phyloP scores from a whole-genome alignment of 2,329 filamentous ascomycete genomes.

The Nemania sp. region DNA sequence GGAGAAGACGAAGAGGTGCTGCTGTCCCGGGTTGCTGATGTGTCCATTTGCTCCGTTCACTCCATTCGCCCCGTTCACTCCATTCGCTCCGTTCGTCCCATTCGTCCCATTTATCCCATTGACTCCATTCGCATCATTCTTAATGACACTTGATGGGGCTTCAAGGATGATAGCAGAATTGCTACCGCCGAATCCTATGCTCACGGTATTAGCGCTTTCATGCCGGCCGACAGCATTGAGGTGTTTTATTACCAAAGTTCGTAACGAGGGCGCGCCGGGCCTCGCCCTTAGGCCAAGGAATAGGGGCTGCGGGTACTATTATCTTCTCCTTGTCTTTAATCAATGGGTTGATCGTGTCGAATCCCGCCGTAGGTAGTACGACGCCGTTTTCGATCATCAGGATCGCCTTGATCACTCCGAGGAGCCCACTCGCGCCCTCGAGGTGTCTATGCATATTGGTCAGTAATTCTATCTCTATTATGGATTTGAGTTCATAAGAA shows the following conservation, averaged over 20 bases:
- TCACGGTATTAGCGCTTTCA: not conserved
- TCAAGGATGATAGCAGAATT: slow-evolving; percentile 33
- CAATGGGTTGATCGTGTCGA: slow-evolving; percentile 32
- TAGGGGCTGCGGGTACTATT: slow-evolving; percentile 6
- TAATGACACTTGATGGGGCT: not conserved
- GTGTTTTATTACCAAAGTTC: slow-evolving; percentile 26
- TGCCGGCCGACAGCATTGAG: slow-evolving; percentile 17
- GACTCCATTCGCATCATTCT: not conserved
- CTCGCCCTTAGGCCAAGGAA: slow-evolving; percentile 32
- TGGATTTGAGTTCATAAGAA: no score
- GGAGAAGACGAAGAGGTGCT: slow-evolving; percentile 24
- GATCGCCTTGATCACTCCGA: slow-evolving; percentile 37
- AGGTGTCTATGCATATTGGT: slow-evolving; percentile 25
- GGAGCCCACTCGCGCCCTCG: slow-evolving; percentile 35
- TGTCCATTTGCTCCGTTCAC: not conserved
- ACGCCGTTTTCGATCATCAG: slow-evolving; percentile 34
- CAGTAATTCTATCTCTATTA: not conserved
- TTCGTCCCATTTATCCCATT: not conserved
- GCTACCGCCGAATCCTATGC: slow-evolving; percentile 32
- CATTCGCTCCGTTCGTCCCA: not conserved
- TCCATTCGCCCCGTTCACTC: no score
- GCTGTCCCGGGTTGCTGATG: not conserved
- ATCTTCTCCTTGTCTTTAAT: slow-evolving; percentile 22
- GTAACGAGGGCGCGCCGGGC: slow-evolving; percentile 31
- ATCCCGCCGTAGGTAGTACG: slow-evolving; percentile 36